phyloP scores from a whole-genome alignment of 768 basidiomycete genomes.

The Pleurotus pulmonarius region DNA sequence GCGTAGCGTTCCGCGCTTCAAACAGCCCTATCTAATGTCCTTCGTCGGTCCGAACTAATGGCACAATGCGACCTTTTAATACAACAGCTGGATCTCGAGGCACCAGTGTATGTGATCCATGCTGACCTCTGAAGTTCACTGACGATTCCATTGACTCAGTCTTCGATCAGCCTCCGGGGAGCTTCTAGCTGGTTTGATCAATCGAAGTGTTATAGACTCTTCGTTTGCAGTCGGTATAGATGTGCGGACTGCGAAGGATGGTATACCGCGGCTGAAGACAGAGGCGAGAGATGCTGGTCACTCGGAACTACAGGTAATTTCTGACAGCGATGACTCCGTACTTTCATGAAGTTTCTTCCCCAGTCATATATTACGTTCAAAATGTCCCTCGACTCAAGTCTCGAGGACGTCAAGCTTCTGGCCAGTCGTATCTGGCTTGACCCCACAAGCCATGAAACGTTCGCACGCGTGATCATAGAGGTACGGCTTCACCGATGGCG shows the following conservation, averaged over 20 bases:
- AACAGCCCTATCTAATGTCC: conserved; percentile 42
- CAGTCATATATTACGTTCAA: conserved; percentile 58
- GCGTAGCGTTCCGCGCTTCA: conserved; percentile 40
- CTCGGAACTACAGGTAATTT: conserved; percentile 47
- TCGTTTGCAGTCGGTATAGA: conserved; percentile 49
- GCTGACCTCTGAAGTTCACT: conserved; percentile 27
- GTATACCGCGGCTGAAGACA: conserved; percentile 41
- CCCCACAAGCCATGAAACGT: conserved; percentile 49
- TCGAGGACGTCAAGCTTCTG: conserved; percentile 34
- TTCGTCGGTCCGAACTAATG: conserved; percentile 52
- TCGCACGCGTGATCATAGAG: conserved; percentile 54
- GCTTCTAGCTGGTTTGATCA: conserved; percentile 52
- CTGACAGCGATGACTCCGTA: conserved; percentile 7
- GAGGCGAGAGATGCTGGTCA: conserved; percentile 62
- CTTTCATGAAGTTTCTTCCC: conserved; percentile 10
- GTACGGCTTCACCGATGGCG: conserved; percentile 30
- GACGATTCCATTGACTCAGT: conserved; percentile 10
- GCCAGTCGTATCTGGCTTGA: conserved; percentile 52
- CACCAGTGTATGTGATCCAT: conserved; percentile 17
- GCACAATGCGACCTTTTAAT: conserved; percentile 49
- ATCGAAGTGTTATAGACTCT: conserved; percentile 51
- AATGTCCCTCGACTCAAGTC: conserved; percentile 44
- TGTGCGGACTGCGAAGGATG: conserved; percentile 46
- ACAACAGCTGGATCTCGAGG: conserved; percentile 18
- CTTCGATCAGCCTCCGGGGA: conserved; percentile 38